Base-by-base conservation (phyloP, 2,329 filamentous ascomycete genomes). In the Ophiostoma sp. region DNA sequence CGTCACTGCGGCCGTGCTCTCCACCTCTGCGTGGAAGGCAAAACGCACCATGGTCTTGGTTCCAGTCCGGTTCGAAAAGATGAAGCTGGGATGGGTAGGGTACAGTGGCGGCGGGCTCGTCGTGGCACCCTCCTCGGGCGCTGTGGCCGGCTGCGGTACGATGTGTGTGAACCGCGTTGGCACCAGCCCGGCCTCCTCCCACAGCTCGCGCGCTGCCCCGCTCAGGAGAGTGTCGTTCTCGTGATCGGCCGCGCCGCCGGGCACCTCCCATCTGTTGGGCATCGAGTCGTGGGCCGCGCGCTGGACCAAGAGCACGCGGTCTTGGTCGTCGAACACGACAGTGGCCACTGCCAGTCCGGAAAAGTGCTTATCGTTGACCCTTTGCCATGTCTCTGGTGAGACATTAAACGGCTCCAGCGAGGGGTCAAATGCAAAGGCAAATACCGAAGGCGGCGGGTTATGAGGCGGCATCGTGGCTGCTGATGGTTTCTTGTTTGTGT, bases 251-350 rank as follows among this genome's bases (percentile, higher is more conserved):
- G 75, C 80, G 23, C 81, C 81, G 65, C 81, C 81, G 1, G 81
- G 80, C 13, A 78, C 72, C 72, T 83, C 81, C 81, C 81, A 83
- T 15, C 69, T 74, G 65, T 78, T 72, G 0, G 81, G 81, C 76
- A 79, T 78, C 10, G 76, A 79, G 73, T 81, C 80, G 70, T 76
- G 75, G 1, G 77, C 72, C 10, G 80, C 78, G 35, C 80, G 79
- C 74, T 81, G 80, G 31, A 82, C 70, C 3, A 82, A 76, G 1
- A 82, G 76, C 35, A 82, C 73, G 70, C 76, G 78, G 71, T 73
- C 74, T 8, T 71, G 44, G 33, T 68, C 66, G 67, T 75, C 76
- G 72, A 78, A 78, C 41, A 79, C 75, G 48, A 78, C 71, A 8
- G 73, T 74, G 31, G 76, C 76, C 4, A 76, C 76, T 35, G 74